Percentiles rank a stretch among this genome's conserved stretches.
These are phyloP conservation scores for Sporothrix inflata DNA, from an alignment of 2,329 filamentous ascomycete species.

Conservation along the genomic window DNA sequence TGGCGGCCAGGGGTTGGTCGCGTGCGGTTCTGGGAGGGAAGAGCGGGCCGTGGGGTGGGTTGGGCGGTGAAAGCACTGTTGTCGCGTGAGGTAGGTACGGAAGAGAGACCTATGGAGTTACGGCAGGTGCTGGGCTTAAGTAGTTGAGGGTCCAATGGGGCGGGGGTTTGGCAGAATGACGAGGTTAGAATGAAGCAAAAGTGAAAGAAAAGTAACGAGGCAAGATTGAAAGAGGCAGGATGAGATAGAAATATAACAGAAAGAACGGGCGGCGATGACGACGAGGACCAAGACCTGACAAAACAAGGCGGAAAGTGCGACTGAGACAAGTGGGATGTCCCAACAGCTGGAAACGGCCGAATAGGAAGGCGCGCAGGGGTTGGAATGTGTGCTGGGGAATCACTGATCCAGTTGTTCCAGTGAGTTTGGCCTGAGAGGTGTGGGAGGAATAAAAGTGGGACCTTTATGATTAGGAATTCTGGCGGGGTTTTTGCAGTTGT, in stretches of 20 bases:
- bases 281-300: conserved; percentile 1
- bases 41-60: conserved; percentile 9
- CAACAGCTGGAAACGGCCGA: conserved; percentile 18
- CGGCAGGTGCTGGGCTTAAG: background rate
- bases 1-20: conserved; percentile 13
- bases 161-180: background rate
- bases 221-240: background rate
- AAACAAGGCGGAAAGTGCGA: background rate
- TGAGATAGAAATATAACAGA: background rate
- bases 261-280: conserved; percentile 10
- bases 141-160: background rate
- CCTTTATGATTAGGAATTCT: background rate
- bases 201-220: background rate
- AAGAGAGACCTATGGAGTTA: background rate
- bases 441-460: background rate
- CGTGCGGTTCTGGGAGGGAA: conserved; percentile 2
- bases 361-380: background rate
- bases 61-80: conserved; percentile 1
- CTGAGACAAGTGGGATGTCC: background rate
- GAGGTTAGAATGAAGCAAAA: conserved; percentile 1
- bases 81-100: conserved; percentile 11
- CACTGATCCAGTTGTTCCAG: background rate
- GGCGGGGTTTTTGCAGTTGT: background rate
- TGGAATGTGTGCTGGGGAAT: conserved; percentile 9
- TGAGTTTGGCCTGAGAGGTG: background rate